Percentiles rank a stretch among this genome's conserved stretches.
Evolutionary conservation across 1,284 basidiomycete species (phyloP).

Genomic region (Cryptococcus sp.): DNA sequence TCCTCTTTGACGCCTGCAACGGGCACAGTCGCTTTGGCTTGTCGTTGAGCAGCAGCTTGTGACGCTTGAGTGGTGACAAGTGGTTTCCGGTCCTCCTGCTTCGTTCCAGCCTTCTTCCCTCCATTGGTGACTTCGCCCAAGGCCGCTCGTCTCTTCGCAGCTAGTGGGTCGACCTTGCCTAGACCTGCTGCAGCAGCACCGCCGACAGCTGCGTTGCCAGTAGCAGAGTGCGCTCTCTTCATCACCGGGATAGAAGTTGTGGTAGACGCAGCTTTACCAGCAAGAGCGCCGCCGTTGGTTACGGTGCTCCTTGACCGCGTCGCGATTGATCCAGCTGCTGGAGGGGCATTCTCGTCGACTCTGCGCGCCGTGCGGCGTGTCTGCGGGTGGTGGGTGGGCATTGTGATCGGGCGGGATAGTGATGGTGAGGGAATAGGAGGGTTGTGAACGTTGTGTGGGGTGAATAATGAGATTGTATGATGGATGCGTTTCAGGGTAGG

Average conservation of each 20-base stretch:
- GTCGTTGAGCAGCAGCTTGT: slow-evolving; percentile 8
- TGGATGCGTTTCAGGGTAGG: slow-evolving; percentile 2
- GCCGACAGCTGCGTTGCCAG: slow-evolving; percentile 10
- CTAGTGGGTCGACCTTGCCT: slow-evolving; percentile 20
- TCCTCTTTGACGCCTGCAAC: slow-evolving; percentile 19
- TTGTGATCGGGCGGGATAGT: neutral
- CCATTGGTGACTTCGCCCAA: slow-evolving; percentile 49
- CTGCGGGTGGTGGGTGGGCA: slow-evolving; percentile 21
- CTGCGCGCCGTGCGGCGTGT: slow-evolving; percentile 43
- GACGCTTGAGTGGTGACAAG: slow-evolving; percentile 22
- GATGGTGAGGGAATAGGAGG: neutral
- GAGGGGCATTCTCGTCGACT: slow-evolving; percentile 49
- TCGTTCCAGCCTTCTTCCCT: slow-evolving; percentile 13
- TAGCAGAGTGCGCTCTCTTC: slow-evolving; percentile 33
- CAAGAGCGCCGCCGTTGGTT: slow-evolving; percentile 11
- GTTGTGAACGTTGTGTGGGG: slow-evolving; percentile 1
- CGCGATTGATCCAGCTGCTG: slow-evolving; percentile 24
- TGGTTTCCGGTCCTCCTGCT: slow-evolving; percentile 28
- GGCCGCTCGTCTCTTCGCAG: slow-evolving; percentile 39
- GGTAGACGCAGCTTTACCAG: slow-evolving; percentile 18
- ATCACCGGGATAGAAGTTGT: slow-evolving; percentile 42
- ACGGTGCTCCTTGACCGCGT: slow-evolving; percentile 26
- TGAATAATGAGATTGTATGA: slow-evolving; percentile 1
- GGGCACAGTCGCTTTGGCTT: neutral
- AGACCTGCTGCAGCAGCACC: slow-evolving; percentile 2